These are phyloP conservation scores for Ophiosphaerella herpotricha DNA, from an alignment of 2,329 filamentous ascomycete species.

Conservation along the genomic window DNA sequence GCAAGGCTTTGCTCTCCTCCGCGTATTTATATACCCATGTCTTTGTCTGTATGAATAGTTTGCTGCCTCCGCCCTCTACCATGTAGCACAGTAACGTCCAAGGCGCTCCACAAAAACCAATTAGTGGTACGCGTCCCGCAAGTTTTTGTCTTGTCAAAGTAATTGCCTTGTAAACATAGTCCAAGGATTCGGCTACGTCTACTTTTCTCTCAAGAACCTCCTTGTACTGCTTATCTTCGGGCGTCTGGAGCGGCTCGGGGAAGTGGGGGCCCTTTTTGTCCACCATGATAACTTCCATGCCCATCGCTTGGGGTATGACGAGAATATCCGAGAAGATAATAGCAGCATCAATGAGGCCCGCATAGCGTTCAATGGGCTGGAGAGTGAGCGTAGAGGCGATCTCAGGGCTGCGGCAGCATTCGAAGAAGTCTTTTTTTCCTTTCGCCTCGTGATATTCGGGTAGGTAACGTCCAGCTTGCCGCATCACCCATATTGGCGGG, in stretches of 20 bases:
- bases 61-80: conserved; percentile 96
- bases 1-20: conserved; percentile 75
- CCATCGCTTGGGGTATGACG: conserved; percentile 96
- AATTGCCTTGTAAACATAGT: conserved; percentile 96
- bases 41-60: conserved; percentile 92
- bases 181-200: conserved; percentile 82
- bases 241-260: conserved; percentile 77
- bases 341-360: conserved; percentile 88
- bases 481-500: conserved; percentile 98
- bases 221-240: conserved; percentile 81
- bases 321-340: conserved; percentile 99
- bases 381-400: conserved; percentile 91
- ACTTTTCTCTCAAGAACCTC: conserved; percentile 76
- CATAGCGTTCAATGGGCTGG: conserved; percentile 91
- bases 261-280: conserved; percentile 97
- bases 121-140: conserved; percentile 83
- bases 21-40: conserved; percentile 95
- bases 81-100: conserved; percentile 99
- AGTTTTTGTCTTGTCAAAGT: conserved; percentile 88
- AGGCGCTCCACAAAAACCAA: conserved; percentile 95
- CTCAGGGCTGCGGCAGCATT: conserved; percentile 92
- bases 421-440: conserved; percentile 90
- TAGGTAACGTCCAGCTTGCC: conserved; percentile 96
- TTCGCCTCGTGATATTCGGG: conserved; percentile 98
- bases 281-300: conserved; percentile 98